These are phyloP conservation scores for Alternaria sp. DNA, from an alignment of 2,329 filamentous ascomycete species.

Conservation along the genomic window DNA sequence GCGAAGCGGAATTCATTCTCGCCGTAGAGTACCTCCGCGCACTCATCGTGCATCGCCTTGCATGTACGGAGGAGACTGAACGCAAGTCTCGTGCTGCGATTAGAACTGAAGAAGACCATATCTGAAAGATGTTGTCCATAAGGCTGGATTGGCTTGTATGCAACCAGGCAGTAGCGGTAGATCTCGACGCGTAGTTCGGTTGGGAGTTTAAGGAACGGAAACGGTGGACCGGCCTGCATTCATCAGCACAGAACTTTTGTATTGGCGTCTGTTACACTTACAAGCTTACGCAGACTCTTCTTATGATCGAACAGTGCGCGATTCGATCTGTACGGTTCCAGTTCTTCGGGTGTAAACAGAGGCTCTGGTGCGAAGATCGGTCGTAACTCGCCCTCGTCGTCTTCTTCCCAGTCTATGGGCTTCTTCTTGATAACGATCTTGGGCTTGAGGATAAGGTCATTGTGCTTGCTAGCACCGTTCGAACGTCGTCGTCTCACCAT, in stretches of 20 bases:
- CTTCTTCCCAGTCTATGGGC: neutral
- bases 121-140: no score
- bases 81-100: neutral
- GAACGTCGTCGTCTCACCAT: neutral
- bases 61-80: neutral
- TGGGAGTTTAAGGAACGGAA: neutral
- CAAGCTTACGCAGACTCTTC: neutral
- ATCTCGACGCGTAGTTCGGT: neutral
- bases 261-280: accelerated
- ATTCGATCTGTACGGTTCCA: neutral
- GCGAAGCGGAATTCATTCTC: no score
- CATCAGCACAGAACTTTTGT: accelerated
- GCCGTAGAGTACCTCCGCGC: neutral
- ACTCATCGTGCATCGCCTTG: neutral
- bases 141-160: no score
- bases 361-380: neutral
- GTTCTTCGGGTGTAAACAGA: neutral
- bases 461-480: neutral
- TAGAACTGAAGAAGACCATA: no score
- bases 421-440: neutral
- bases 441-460: neutral
- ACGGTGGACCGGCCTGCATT: neutral
- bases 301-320: neutral
- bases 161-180: neutral
- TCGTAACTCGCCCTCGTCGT: neutral